Evolutionary conservation across 257 asterid species (phyloP), one percentile per base, ranked within the genome.

Genomic region (Parsonsia alboflavescens): DNA sequence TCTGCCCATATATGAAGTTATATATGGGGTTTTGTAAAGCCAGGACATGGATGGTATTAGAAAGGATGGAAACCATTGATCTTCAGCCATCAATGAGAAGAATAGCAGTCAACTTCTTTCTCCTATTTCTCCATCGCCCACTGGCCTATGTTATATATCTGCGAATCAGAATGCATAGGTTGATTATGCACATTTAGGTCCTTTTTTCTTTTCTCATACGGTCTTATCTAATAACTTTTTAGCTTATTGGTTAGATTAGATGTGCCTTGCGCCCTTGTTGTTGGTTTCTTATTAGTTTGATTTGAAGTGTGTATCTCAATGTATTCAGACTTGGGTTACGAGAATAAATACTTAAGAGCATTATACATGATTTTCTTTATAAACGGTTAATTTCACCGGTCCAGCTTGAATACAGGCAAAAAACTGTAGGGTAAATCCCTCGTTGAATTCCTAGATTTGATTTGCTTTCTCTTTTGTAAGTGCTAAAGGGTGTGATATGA

Each of bases 261-360:
- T 26, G 65, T 26, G 65, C 65, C 41, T 26, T 5, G 24, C 58
- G 21, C 39, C 36, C 65, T 58, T 17, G 11, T 63, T 33, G 24
- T 46, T 15, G 22, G 46, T 16, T 15, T 28, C 41, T 33, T 63
- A 30, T 30, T 33, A 7, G 68, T 17, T 62, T 62, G 68, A 30
- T 63, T 30, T 63, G 68, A 63, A 63, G 46, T 63, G 68, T 33
- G 68, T 61, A 63, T 30, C 39, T 33, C 45, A 26, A 33, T 63
- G 8, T 63, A 15, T 15, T 63, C 5, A 6, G 24, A 33, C 63
- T 57, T 61, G 24, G 24, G 45, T 16, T 63, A 30, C 16, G 68
- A n/a, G n/a, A 63, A 16, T 17, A 63, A 33, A 16, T 63, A 13
- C 22, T 30, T 22, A 21, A 30, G 13, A 63, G 68, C 11, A 63